phyloP scores from a whole-genome alignment of 2,329 filamentous ascomycete genomes.

The Fusarium sp. region DNA sequence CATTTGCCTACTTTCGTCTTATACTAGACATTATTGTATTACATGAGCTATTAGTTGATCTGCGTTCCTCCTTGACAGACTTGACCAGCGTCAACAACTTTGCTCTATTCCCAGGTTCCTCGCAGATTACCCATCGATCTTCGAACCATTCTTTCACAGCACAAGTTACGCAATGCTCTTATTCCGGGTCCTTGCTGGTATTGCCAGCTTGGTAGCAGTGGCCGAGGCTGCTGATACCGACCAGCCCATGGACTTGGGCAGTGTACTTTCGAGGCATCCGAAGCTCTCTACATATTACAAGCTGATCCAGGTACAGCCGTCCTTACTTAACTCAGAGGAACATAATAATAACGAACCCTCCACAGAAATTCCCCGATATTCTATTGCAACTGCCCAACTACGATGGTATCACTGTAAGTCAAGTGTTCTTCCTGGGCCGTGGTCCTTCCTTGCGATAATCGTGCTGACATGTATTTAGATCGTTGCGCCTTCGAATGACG shows the following conservation, averaged over 20 bases:
- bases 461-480: conserved; percentile 51
- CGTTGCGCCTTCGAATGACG: conserved; percentile 68
- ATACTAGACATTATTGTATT: background rate
- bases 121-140: background rate
- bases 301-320: conserved; percentile 55
- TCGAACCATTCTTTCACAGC: background rate
- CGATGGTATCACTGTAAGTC: conserved; percentile 59
- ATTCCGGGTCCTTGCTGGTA: conserved; percentile 31
- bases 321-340: background rate
- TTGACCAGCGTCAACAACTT: background rate
- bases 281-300: conserved; percentile 60
- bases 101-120: background rate
- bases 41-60: background rate
- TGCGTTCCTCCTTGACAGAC: background rate
- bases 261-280: conserved; percentile 54
- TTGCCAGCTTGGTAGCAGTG: conserved; percentile 42
- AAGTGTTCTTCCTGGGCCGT: background rate
- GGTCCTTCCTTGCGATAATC: background rate
- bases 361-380: conserved; percentile 60
- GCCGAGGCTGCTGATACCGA: conserved; percentile 36
- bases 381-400: conserved; percentile 59
- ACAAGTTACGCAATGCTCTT: conserved; percentile 33
- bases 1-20: background rate
- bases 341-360: background rate
- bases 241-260: conserved; percentile 53